phyloP scores from a whole-genome alignment of 2,329 filamentous ascomycete species.

The Anthostomella pinea region DNA sequence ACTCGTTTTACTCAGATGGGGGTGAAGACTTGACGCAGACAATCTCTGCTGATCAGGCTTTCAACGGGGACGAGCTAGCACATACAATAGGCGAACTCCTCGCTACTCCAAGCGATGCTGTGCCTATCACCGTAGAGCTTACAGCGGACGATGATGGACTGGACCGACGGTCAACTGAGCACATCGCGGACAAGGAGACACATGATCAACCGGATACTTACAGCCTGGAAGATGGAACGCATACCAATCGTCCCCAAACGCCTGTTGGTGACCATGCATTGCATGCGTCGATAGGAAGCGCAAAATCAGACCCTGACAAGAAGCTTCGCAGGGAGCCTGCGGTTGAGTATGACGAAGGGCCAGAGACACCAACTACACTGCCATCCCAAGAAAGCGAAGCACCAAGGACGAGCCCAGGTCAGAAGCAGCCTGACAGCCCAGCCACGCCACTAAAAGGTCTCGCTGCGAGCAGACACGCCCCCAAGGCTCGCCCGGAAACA shows the following conservation, averaged over 20 bases:
- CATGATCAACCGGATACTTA: too few relatives aligned
- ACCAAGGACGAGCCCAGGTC: background rate
- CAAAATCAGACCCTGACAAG: too few relatives aligned
- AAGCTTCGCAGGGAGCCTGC: too few relatives aligned
- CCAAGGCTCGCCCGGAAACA: background rate
- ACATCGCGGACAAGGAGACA: too few relatives aligned
- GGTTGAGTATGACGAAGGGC: background rate
- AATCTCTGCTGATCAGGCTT: background rate
- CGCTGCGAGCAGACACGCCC: conserved; percentile 4
- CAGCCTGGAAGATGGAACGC: too few relatives aligned
- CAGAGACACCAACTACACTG: background rate
- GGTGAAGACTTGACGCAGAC: background rate
- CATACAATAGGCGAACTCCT: background rate
- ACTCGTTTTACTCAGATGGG: background rate
- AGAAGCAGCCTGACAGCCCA: background rate
- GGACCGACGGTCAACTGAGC: too few relatives aligned
- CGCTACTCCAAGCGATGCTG: background rate
- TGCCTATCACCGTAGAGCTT: background rate
- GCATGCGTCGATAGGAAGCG: too few relatives aligned
- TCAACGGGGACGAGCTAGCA: background rate
- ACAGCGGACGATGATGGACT: background rate
- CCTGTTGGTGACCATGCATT: too few relatives aligned
- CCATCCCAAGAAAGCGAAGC: background rate
- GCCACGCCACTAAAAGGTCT: background rate
- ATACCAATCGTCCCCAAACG: too few relatives aligned